Percentiles rank a stretch among this genome's conserved stretches.
These are phyloP conservation scores for Blastocystis sp. DNA, from an alignment of 352 stramenopile genomes.

Conservation along the genomic window DNA sequence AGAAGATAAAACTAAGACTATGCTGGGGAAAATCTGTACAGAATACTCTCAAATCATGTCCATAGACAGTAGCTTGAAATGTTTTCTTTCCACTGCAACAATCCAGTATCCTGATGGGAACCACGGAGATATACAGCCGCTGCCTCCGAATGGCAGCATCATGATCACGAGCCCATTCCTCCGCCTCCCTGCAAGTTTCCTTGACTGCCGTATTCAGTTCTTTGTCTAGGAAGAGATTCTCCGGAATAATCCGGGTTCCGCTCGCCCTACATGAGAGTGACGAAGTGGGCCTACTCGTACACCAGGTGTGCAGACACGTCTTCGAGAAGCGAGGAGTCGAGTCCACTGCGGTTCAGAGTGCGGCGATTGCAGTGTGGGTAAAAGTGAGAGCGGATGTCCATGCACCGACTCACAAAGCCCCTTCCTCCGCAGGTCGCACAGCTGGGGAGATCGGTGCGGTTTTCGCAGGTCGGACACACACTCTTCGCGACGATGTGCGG, in stretches of 20 bases:
- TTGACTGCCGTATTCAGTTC: not conserved
- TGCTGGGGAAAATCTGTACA: conserved; percentile 9
- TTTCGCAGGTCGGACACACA: too few relatives aligned
- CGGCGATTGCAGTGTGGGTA: too few relatives aligned
- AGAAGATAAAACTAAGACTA: not conserved
- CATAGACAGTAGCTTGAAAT: conserved; percentile 4
- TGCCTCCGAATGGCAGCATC: not conserved
- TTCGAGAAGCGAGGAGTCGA: not conserved
- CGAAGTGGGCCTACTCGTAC: not conserved
- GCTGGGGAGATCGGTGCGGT: too few relatives aligned
- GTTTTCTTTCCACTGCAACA: not conserved
- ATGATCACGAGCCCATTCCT: not conserved
- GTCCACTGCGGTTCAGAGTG: not conserved
- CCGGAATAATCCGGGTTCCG: not conserved
- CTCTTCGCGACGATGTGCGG: not conserved
- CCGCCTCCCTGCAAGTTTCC: not conserved
- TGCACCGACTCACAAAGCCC: too few relatives aligned
- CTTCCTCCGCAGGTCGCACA: too few relatives aligned
- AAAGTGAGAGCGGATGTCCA: not conserved
- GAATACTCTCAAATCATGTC: conserved; percentile 13
- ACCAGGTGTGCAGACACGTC: not conserved
- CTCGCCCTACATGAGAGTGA: not conserved
- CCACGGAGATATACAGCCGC: not conserved
- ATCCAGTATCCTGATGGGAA: not conserved
- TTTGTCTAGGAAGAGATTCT: not conserved